Evolutionary conservation across 495 filamentous ascomycete species (phyloP).

Genomic region (Penicillium fimorum): DNA sequence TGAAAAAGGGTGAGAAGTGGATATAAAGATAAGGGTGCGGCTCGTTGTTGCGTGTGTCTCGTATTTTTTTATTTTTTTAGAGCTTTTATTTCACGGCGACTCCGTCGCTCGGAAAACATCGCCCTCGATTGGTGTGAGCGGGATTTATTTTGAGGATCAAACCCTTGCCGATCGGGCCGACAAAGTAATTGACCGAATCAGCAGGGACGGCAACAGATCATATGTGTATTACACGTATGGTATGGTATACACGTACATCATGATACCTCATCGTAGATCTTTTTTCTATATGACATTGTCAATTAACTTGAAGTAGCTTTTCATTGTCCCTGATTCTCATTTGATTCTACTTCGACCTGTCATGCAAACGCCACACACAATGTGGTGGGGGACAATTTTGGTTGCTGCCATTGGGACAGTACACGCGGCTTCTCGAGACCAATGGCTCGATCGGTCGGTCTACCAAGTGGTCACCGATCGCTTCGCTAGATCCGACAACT

Average conservation of each 20-base stretch:
- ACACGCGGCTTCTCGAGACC: slow-evolving; percentile 17
- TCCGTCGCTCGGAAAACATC: background rate
- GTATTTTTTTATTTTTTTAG: background rate
- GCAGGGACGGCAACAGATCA: background rate
- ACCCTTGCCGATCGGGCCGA: slow-evolving; percentile 16
- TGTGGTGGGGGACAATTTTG: slow-evolving; percentile 16
- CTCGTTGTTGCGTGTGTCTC: slow-evolving; percentile 6
- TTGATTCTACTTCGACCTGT: slow-evolving; percentile 8
- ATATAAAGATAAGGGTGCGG: slow-evolving; percentile 7
- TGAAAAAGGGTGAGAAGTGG: slow-evolving; percentile 7
- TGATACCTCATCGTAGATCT: background rate
- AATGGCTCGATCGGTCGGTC: slow-evolving; percentile 18
- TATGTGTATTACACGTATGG: slow-evolving; percentile 1
- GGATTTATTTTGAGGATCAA: too few species aligned
- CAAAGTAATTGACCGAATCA: background rate
- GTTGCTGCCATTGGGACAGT: slow-evolving; percentile 14
- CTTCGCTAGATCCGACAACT: slow-evolving; percentile 61
- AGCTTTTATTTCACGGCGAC: slow-evolving; percentile 3
- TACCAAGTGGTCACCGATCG: slow-evolving; percentile 70
- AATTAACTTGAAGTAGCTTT: slow-evolving; percentile 4
- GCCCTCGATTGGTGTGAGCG: background rate
- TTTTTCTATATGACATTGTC: slow-evolving; percentile 5
- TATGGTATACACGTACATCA: background rate
- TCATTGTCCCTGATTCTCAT: slow-evolving; percentile 1
- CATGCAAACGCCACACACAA: slow-evolving; percentile 15